These are phyloP conservation scores for Salvia splendens DNA, from an alignment of 257 asterid genomes.

Conservation along the genomic window DNA sequence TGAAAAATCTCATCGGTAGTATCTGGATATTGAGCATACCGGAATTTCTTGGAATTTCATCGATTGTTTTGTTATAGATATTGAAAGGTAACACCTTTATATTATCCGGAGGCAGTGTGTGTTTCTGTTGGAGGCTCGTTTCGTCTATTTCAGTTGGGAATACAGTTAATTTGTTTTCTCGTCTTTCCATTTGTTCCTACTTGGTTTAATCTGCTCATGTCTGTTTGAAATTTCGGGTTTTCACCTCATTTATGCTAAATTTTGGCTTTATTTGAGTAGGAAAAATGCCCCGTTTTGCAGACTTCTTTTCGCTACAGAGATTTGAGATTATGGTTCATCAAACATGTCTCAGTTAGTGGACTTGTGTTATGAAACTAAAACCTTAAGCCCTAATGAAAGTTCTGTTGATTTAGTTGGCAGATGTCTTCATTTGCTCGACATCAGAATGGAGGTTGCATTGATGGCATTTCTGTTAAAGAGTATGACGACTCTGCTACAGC, in stretches of 20 bases:
- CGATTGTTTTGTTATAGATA: conserved; percentile 10
- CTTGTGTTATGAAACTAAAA: conserved; percentile 13
- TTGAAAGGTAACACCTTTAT: conserved; percentile 22
- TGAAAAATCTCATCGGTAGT: background rate
- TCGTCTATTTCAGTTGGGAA: background rate
- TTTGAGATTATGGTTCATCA: background rate
- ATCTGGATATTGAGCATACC: conserved; percentile 12
- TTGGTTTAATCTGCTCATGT: background rate
- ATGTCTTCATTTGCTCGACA: conserved; percentile 36
- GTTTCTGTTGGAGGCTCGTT: conserved; percentile 11
- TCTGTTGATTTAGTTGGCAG: conserved; percentile 32
- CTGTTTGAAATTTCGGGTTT: background rate
- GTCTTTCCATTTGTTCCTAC: background rate
- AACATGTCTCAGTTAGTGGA: background rate
- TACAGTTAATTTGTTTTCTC: background rate
- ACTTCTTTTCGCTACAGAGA: background rate
- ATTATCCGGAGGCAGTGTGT: conserved; percentile 10
- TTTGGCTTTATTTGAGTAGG: conserved; percentile 1
- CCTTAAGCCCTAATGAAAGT: conserved; percentile 5
- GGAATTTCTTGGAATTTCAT: conserved; percentile 16
- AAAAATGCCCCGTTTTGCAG: background rate
- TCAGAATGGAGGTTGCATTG: conserved; percentile 36
- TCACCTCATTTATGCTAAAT: conserved; percentile 12
- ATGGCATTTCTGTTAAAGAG: conserved; percentile 40
- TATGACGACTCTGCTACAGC: conserved; percentile 40